Evolutionary conservation across 1,139 yeast species (phyloP).

Genomic region (Kodamaea plutei): DNA sequence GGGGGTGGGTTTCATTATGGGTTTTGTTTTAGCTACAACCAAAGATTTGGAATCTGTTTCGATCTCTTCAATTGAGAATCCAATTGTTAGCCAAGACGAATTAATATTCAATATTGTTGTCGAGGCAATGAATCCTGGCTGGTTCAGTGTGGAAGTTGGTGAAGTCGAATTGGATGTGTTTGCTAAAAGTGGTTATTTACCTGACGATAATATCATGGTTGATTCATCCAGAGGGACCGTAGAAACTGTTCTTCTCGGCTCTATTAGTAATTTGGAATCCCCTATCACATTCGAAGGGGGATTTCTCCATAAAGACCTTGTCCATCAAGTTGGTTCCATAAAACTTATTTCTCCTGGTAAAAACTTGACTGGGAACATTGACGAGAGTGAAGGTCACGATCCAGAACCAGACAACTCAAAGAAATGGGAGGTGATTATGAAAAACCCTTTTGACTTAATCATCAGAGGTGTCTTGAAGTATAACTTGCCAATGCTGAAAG

Average conservation of each 20-base stretch:
- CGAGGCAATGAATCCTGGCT: slow-evolving; percentile 85
- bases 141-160: slow-evolving; percentile 60
- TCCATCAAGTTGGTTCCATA: slow-evolving; percentile 61
- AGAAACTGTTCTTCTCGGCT: slow-evolving; percentile 76
- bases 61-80: slow-evolving; percentile 58
- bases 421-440: slow-evolving; percentile 74
- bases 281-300: slow-evolving; percentile 78
- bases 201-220: slow-evolving; percentile 11
- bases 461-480: slow-evolving; percentile 80
- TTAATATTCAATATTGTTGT: slow-evolving; percentile 73
- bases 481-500: slow-evolving; percentile 61
- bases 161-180: slow-evolving; percentile 80
- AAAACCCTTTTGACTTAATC: slow-evolving; percentile 82
- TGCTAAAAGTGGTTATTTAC: slow-evolving; percentile 67
- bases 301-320: slow-evolving; percentile 58
- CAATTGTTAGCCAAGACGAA: slow-evolving; percentile 81
- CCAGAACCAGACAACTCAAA: slow-evolving; percentile 37
- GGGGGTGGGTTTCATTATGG: slow-evolving; percentile 71
- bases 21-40: slow-evolving; percentile 81
- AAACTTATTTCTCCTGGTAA: slow-evolving; percentile 74
- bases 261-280: slow-evolving; percentile 61
- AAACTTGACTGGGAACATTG: slow-evolving; percentile 42
- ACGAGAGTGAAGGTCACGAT: slow-evolving; percentile 6
- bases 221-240: slow-evolving; percentile 19
- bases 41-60: slow-evolving; percentile 73